Percentiles rank a stretch among this genome's conserved stretches.
These are phyloP conservation scores for Rhodotorula taiwanensis DNA, from an alignment of 768 basidiomycete genomes.

Conservation along the genomic window DNA sequence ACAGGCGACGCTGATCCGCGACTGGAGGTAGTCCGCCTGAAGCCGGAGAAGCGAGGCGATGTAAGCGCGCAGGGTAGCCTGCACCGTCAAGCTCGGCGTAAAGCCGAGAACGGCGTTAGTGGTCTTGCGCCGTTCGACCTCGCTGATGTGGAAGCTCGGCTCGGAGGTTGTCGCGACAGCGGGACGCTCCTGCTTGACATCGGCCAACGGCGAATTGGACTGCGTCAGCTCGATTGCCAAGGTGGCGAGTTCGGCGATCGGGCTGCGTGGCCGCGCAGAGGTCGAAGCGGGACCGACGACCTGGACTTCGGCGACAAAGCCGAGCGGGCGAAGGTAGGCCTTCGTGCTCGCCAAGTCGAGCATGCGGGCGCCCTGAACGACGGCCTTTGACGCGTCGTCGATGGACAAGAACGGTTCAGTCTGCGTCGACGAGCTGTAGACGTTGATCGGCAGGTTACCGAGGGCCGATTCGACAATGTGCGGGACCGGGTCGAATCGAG, in stretches of 20 bases:
- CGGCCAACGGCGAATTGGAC: constrained; percentile 34
- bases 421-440: constrained; percentile 26
- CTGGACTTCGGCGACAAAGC: constrained; percentile 37
- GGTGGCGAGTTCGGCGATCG: constrained; percentile 30
- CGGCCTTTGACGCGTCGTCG: constrained; percentile 27
- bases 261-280: background rate
- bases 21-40: constrained; percentile 27
- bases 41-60: constrained; percentile 30
- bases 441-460: constrained; percentile 35
- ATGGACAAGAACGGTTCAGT: constrained; percentile 31
- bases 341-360: constrained; percentile 30
- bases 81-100: constrained; percentile 24
- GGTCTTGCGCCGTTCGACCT: constrained; percentile 23
- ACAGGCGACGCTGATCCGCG: constrained; percentile 36
- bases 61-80: constrained; percentile 28
- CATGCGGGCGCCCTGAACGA: constrained; percentile 34
- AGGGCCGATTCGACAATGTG: constrained; percentile 38
- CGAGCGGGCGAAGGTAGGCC: constrained; percentile 35
- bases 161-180: constrained; percentile 9
- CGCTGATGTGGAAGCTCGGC: constrained; percentile 18
- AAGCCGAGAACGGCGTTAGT: constrained; percentile 32
- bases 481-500: constrained; percentile 34
- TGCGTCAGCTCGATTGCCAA: constrained; percentile 29
- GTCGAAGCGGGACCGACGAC: constrained; percentile 30
- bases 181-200: constrained; percentile 7